Conservation (phyloP, 1,139 yeast species). For the Wickerhamomyces sp. region DNA sequence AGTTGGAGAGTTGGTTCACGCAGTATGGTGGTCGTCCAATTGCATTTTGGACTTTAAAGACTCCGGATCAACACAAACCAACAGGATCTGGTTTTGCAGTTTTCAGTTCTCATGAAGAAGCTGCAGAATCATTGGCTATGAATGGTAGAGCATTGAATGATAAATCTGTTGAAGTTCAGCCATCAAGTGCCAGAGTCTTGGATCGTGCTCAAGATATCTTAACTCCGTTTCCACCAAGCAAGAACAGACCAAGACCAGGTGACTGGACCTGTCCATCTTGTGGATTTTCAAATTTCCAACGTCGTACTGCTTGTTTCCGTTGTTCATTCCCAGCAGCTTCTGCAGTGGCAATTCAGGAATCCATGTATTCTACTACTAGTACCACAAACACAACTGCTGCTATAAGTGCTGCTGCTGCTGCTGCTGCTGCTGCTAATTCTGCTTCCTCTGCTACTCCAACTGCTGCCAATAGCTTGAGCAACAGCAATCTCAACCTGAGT, state of each 20-base stretch:
- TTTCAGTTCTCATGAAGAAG: conserved; percentile 82
- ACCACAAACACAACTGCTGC: conserved; percentile 8
- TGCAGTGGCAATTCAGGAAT: conserved; percentile 60
- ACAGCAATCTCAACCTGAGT: conserved; percentile 2
- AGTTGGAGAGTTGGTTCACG: conserved; percentile 86
- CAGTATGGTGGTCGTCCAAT: conserved; percentile 83
- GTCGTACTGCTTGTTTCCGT: conserved; percentile 91
- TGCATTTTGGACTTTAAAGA: conserved; percentile 83
- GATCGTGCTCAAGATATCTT: conserved; percentile 79
- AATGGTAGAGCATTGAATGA: conserved; percentile 79
- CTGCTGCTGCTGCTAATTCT: too few species aligned
- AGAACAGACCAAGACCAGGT: conserved; percentile 92
- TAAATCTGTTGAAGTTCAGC: conserved; percentile 75
- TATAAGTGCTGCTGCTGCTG: too few species aligned
- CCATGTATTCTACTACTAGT: conserved; percentile 28
- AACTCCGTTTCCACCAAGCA: conserved; percentile 81
- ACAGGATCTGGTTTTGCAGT: conserved; percentile 77
- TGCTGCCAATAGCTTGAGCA: conserved; percentile 6
- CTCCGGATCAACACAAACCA: conserved; percentile 43
- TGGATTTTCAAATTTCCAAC: conserved; percentile 91
- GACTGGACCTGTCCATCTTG: conserved; percentile 98
- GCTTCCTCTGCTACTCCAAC: too few species aligned
- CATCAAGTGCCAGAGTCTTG: conserved; percentile 71
- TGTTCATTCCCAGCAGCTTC: conserved; percentile 86
- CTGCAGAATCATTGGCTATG: conserved; percentile 67